These are phyloP conservation scores for Coniferiporia sulphurascens DNA, from an alignment of 1,284 basidiomycete species.

Conservation along the genomic window DNA sequence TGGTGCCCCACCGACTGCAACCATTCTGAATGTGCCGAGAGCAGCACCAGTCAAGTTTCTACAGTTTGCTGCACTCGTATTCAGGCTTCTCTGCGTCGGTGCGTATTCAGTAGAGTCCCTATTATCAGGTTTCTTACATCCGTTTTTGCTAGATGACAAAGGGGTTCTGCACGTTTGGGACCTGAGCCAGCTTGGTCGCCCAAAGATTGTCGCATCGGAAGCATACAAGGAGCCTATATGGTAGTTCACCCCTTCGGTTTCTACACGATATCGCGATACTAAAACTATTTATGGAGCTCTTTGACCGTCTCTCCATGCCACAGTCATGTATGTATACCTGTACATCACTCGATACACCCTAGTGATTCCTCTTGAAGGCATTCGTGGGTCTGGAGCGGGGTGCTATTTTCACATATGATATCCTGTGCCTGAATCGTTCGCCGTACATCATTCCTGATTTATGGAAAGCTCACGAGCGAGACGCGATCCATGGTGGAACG, in stretches of 20 bases:
- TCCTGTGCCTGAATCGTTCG: conserved; percentile 60
- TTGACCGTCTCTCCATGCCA: conserved; percentile 69
- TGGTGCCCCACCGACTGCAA: conserved; percentile 60
- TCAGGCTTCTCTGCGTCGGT: conserved; percentile 64
- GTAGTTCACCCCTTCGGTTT: conserved; percentile 29
- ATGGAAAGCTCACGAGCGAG: conserved; percentile 74
- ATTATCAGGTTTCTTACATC: neutral
- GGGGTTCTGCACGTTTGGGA: conserved; percentile 69
- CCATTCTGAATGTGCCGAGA: conserved; percentile 47
- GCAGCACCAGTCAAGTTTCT: conserved; percentile 53
- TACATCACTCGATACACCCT: neutral
- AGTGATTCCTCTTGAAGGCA: conserved; percentile 35
- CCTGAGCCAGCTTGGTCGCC: conserved; percentile 47
- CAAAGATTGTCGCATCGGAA: conserved; percentile 48
- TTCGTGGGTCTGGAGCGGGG: conserved; percentile 57
- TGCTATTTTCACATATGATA: conserved; percentile 64
- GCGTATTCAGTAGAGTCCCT: conserved; percentile 21
- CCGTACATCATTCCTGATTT: conserved; percentile 65
- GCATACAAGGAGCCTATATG: conserved; percentile 46
- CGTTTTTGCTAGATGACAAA: conserved; percentile 47
- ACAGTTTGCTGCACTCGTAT: conserved; percentile 53
- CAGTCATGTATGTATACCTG: conserved; percentile 50
- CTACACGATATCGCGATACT: conserved; percentile 12
- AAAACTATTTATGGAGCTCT: conserved; percentile 36
- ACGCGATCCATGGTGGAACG: conserved; percentile 53